Percentiles rank a stretch among this genome's conserved stretches.
Conservation (phyloP, 2,329 filamentous ascomycete species). For the Aspergillus felis region DNA sequence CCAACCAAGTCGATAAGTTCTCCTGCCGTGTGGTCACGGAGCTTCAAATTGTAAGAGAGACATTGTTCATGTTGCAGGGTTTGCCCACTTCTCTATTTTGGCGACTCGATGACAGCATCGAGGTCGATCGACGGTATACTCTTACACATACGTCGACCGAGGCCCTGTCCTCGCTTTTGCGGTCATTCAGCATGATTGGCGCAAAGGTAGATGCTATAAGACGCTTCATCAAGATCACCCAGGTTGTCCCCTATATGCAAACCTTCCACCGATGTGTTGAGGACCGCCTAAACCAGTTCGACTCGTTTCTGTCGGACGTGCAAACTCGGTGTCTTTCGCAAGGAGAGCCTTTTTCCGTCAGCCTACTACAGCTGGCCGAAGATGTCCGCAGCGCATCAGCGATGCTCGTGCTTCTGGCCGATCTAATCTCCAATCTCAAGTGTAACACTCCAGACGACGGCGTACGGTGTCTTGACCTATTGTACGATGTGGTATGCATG, state of each 20-base stretch:
- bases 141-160: constrained; percentile 31
- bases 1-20: constrained; percentile 12
- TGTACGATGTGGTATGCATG: constrained; percentile 67
- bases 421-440: constrained; percentile 58
- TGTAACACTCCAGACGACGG: constrained; percentile 44
- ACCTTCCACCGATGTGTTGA: constrained; percentile 65
- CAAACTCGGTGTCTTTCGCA: constrained; percentile 60
- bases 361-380: constrained; percentile 59
- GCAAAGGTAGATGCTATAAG: constrained; percentile 47
- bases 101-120: constrained; percentile 31
- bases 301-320: constrained; percentile 54
- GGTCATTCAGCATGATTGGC: constrained; percentile 48
- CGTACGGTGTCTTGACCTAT: constrained; percentile 72
- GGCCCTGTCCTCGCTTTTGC: constrained; percentile 30
- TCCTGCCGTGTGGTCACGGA: constrained; percentile 56
- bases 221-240: constrained; percentile 43
- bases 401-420: constrained; percentile 58
- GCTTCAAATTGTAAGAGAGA: constrained; percentile 69
- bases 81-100: constrained; percentile 69
- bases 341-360: constrained; percentile 56
- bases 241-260: constrained; percentile 60
- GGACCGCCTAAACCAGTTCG: constrained; percentile 55
- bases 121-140: constrained; percentile 36
- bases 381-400: constrained; percentile 54
- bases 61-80: constrained; percentile 80